These are phyloP conservation scores for Oehlia diaphana DNA, from an alignment of 192 early-diverging fungal genomes.

Conservation along the genomic window DNA sequence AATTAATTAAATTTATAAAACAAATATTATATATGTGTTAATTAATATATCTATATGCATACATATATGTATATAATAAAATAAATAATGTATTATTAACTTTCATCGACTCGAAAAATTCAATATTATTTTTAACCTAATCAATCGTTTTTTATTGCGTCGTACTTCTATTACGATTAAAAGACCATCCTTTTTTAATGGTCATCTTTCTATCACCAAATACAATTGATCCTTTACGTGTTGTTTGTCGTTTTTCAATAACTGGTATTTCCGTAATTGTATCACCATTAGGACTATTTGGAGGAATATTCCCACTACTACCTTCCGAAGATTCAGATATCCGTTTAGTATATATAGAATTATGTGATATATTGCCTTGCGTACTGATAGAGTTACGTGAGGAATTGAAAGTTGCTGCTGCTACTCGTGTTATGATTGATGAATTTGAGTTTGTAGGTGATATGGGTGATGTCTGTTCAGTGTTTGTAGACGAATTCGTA, in stretches of 20 bases:
- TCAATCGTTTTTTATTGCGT: slow-evolving; percentile 10
- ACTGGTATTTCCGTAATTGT: slow-evolving; percentile 23
- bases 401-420: slow-evolving; percentile 11
- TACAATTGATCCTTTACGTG: slow-evolving; percentile 10
- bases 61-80: no score
- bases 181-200: slow-evolving; percentile 5
- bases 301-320: neutral
- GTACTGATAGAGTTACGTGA: neutral
- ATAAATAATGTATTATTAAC: neutral
- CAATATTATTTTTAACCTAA: no score
- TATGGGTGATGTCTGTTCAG: slow-evolving; percentile 10
- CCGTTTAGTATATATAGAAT: neutral
- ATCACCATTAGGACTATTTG: slow-evolving; percentile 13
- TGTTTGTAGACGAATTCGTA: neutral
- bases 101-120: no score
- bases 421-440: slow-evolving; percentile 23
- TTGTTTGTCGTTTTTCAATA: slow-evolving; percentile 10
- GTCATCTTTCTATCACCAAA: slow-evolving; percentile 21
- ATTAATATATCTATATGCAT: no score
- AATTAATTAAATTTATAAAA: no score
- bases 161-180: slow-evolving; percentile 24
- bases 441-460: neutral
- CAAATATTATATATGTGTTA: no score
- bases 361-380: slow-evolving; percentile 1
- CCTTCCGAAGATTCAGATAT: slow-evolving; percentile 3